phyloP scores from a whole-genome alignment of 1,139 yeast genomes.

The Pichia sp. region DNA sequence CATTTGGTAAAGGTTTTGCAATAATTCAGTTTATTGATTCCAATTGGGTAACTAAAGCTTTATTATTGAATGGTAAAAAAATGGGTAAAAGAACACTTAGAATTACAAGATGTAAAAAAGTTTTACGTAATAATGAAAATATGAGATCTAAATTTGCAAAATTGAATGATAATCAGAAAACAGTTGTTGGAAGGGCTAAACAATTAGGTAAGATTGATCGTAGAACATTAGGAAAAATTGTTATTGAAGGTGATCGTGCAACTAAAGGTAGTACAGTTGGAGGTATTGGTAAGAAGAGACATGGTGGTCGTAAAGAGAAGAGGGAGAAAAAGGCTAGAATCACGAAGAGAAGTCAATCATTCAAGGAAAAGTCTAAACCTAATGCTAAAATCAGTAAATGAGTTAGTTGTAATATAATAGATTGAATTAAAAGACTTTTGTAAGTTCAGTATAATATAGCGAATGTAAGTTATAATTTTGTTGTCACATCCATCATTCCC shows the following conservation, averaged over 20 bases:
- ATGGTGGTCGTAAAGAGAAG: slow-evolving; percentile 15
- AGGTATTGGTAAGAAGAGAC: slow-evolving; percentile 51
- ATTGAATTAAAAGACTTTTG: no score
- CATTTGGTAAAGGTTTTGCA: slow-evolving; percentile 96
- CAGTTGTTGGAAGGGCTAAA: slow-evolving; percentile 73
- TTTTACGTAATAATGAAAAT: slow-evolving; percentile 24
- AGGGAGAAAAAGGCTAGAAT: slow-evolving; percentile 38
- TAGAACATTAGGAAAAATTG: slow-evolving; percentile 49
- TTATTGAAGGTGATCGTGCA: slow-evolving; percentile 80
- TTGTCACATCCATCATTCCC: no score
- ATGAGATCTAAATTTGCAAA: slow-evolving; percentile 24
- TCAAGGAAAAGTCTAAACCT: slow-evolving; percentile 32
- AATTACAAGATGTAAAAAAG: slow-evolving; percentile 66
- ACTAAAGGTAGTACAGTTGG: slow-evolving; percentile 49
- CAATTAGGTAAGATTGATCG: slow-evolving; percentile 77
- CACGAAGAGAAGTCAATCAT: slow-evolving; percentile 58
- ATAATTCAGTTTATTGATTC: slow-evolving; percentile 86
- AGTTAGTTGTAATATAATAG: no score
- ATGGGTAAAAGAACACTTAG: slow-evolving; percentile 62
- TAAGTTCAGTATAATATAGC: no score
- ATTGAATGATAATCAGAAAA: slow-evolving; percentile 58
- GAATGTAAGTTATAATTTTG: no score
- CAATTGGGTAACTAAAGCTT: slow-evolving; percentile 73
- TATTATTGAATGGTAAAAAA: slow-evolving; percentile 67
- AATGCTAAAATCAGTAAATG: no score